phyloP scores from a whole-genome alignment of 164 flowering plant genomes.

The Paratinospora sagittata region DNA sequence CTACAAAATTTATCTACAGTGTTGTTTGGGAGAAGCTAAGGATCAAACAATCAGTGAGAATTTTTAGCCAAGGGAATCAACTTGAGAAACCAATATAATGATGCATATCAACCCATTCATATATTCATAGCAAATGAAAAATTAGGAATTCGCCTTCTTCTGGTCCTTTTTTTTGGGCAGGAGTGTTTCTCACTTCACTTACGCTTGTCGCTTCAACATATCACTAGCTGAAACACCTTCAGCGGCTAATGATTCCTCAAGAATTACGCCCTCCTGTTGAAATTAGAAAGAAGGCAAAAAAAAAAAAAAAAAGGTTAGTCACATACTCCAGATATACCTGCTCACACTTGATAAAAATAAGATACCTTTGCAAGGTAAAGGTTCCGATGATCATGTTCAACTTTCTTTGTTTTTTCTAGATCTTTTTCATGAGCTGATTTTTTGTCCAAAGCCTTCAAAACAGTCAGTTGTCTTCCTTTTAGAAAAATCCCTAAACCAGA shows the following conservation, averaged over 20 bases:
- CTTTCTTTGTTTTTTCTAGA: conserved; percentile 51
- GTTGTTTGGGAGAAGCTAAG: neutral
- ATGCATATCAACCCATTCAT: neutral
- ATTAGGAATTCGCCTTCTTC: neutral
- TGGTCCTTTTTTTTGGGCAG: neutral
- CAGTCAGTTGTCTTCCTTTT: conserved; percentile 73
- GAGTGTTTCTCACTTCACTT: conserved; percentile 25
- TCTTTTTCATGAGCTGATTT: conserved; percentile 70
- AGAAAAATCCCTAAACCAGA: conserved; percentile 62
- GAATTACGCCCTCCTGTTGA: conserved; percentile 77
- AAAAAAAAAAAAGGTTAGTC: neutral
- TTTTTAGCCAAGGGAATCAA: too few species aligned
- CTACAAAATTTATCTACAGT: too few species aligned
- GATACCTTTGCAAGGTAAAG: conserved; percentile 81
- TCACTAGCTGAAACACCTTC: conserved; percentile 85
- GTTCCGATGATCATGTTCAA: conserved; percentile 66
- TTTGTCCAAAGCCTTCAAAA: conserved; percentile 83
- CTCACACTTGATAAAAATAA: neutral
- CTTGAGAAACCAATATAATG: too few species aligned
- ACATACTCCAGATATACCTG: neutral
- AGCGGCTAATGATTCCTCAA: conserved; percentile 92
- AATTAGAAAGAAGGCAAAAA: conserved; percentile 4
- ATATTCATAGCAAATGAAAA: neutral
- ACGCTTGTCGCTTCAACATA: conserved; percentile 75
- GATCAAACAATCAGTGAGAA: neutral